phyloP scores from a whole-genome alignment of 441 rosid species.

The Viola pubescens region DNA sequence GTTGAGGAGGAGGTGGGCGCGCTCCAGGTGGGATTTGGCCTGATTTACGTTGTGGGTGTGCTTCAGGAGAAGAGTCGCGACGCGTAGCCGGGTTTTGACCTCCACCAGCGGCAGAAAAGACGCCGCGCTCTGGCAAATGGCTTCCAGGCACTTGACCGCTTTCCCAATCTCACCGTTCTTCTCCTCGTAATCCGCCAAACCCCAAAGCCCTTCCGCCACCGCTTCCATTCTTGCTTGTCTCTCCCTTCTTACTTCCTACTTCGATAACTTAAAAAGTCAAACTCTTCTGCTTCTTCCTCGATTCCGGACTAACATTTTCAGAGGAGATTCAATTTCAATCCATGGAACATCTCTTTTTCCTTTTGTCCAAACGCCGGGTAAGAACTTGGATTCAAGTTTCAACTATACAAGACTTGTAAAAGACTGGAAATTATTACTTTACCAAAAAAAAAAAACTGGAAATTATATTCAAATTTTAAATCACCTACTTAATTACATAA shows the following conservation, averaged over 20 bases:
- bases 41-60: constrained; percentile 73
- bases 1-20: constrained; percentile 70
- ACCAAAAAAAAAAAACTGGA: no score
- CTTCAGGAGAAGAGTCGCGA: constrained; percentile 68
- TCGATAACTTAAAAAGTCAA: neutral
- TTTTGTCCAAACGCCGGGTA: no score
- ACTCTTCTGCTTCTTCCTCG: neutral
- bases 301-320: neutral
- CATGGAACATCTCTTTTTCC: no score
- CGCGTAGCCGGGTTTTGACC: constrained; percentile 77
- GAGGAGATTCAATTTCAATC: no score
- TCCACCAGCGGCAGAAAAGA: constrained; percentile 77
- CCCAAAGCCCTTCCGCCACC: constrained; percentile 89
- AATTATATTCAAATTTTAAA: no score
- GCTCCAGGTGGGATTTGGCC: constrained; percentile 90
- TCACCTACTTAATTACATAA: no score
- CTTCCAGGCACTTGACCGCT: constrained; percentile 84
- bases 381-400: no score
- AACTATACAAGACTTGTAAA: no score
- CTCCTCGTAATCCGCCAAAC: constrained; percentile 75
- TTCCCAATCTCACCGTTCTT: constrained; percentile 61
- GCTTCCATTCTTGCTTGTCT: constrained; percentile 46
- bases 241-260: no score
- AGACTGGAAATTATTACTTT: no score
- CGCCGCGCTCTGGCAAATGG: constrained; percentile 65